Base-by-base conservation (phyloP, 257 asterid species). In the Nicotiana tabacum region DNA sequence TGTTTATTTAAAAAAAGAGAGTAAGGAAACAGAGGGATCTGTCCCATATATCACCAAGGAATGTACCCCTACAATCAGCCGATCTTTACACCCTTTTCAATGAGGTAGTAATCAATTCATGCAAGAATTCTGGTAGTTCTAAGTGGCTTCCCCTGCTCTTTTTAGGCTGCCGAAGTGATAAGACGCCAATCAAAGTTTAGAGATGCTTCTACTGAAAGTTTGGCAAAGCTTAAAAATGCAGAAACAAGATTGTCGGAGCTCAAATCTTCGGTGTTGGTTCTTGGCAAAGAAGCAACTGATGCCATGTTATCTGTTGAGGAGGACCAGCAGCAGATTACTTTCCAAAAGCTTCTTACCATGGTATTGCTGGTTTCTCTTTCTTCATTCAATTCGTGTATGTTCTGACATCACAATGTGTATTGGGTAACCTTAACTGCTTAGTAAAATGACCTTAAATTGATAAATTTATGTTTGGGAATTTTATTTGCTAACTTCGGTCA, bases 241-340 rank as follows among this genome's bases (percentile, higher is more conserved):
- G 98, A 94, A 85, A 89, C 91, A 68, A 94, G 79, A 86, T 82
- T 94, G 87, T 82, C 91, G 24, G 98, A 93, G 67, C 93, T 93
- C 80, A 96, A 91, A 87, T 86, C 96, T 57, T 90, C 99, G 7
- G 91, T 94, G 97, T 77, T 88, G 90, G 84, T 91, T 62, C 92
- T 96, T 81, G 99, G 99, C 79, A 90, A 84, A 89, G 99, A 96
- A 88, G 99, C 99, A 67, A 88, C 93, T 80, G 90, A 92, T 56
- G 98, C 99, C 70, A 94, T 94, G 99, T 81, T 89, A 62, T 91
- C 96, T 1, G 98, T 96, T 2, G 97, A 96, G 92, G 93, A 90
- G 80, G 91, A 92, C 84, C 99, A 96, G 83, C 95, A 94, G 77
- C 94, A 94, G 85, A 72, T 89, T 57, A 92, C 98, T 87, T 90